These are phyloP conservation scores for Bolboschoenoplectus hybrid DNA, from an alignment of 202 grass and related monocot genomes.

Conservation along the genomic window DNA sequence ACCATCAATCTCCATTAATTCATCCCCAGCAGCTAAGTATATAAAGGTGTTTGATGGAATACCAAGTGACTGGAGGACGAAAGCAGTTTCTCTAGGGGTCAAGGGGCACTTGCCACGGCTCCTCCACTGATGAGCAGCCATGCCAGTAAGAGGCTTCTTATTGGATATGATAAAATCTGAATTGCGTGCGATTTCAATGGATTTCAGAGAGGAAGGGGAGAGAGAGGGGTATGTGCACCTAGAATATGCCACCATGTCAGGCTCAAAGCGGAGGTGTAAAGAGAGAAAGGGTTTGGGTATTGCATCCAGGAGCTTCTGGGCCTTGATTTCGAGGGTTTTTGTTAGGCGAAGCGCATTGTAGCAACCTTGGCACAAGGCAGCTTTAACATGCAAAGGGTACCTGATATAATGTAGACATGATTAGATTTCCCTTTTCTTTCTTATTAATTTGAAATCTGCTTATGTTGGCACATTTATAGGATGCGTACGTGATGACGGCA, in stretches of 20 bases:
- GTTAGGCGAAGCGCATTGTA: conserved; percentile 73
- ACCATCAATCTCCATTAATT: conserved; percentile 82
- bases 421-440: not conserved
- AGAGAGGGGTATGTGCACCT: conserved; percentile 67
- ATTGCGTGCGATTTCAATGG: conserved; percentile 72
- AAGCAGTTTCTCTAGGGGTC: conserved; percentile 88
- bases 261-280: conserved; percentile 93
- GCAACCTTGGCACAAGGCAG: conserved; percentile 87
- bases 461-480: not conserved
- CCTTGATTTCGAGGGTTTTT: conserved; percentile 73
- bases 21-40: conserved; percentile 91
- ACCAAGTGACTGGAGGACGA: conserved; percentile 72
- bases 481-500: not conserved
- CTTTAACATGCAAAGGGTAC: conserved; percentile 79
- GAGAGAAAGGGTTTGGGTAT: conserved; percentile 96
- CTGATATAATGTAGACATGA: conserved; percentile 43
- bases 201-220: conserved; percentile 58
- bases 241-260: conserved; percentile 93
- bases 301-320: conserved; percentile 54
- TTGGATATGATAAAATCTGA: conserved; percentile 47
- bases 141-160: conserved; percentile 69
- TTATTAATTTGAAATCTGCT: not conserved
- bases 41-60: conserved; percentile 69
- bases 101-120: conserved; percentile 91
- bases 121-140: conserved; percentile 65